Percentiles rank a stretch among this genome's conserved stretches.
These are phyloP conservation scores for Acacia pycnantha DNA, from an alignment of 331 rosid species.

Conservation along the genomic window DNA sequence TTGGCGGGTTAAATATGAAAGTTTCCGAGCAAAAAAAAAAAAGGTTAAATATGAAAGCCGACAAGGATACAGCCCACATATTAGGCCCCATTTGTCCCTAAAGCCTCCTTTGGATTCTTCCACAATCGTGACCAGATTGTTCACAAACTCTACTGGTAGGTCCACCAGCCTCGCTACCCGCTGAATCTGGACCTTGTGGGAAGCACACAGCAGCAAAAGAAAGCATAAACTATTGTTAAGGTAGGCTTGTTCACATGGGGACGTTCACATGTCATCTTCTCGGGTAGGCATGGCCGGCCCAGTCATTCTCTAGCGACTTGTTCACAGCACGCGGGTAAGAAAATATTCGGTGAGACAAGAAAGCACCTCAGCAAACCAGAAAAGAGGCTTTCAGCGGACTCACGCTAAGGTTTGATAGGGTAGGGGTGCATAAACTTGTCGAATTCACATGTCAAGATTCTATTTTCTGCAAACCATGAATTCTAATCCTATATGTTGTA, in stretches of 20 bases:
- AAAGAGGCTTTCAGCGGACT: background rate
- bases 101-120: background rate
- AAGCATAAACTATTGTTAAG: background rate
- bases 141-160: background rate
- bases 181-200: background rate
- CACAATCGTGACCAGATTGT: background rate
- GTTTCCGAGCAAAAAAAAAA: too few relatives aligned
- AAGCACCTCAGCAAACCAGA: background rate
- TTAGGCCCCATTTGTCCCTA: background rate
- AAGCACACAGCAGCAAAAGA: background rate
- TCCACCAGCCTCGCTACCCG: background rate
- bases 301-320: background rate
- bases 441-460: background rate
- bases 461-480: background rate
- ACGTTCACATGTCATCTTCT: background rate
- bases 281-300: background rate
- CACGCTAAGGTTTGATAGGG: background rate
- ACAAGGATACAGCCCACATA: background rate
- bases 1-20: background rate
- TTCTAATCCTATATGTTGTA: too few relatives aligned
- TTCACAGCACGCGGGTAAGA: background rate
- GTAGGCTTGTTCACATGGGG: background rate
- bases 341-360: background rate
- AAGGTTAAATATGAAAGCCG: background rate
- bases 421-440: background rate